phyloP scores from a whole-genome alignment of 78 protist species.

The Reticulomyxa filosa region DNA sequence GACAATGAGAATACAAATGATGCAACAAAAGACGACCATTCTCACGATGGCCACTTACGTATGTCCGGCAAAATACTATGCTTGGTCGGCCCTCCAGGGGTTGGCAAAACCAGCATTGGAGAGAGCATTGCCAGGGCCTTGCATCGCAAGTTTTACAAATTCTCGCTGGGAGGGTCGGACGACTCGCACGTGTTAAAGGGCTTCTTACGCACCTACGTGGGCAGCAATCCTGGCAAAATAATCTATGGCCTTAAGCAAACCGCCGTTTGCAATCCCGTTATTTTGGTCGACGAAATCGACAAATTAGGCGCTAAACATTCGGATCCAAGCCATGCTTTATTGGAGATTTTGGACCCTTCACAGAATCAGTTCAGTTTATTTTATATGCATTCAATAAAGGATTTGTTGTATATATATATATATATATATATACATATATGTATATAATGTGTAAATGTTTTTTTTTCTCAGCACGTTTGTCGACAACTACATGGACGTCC shows the following conservation, averaged over 20 bases:
- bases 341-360: conserved; percentile 83
- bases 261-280: conserved; percentile 61
- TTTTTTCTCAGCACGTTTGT: conserved; percentile 47
- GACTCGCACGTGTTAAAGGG: background rate
- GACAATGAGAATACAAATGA: no score
- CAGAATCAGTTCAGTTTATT: no score
- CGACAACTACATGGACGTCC: conserved; percentile 60
- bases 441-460: no score
- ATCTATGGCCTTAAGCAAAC: conserved; percentile 60
- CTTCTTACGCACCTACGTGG: conserved; percentile 60
- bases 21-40: no score
- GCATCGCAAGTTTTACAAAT: conserved; percentile 47
- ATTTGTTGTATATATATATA: no score
- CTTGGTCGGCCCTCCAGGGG: conserved; percentile 49
- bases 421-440: no score
- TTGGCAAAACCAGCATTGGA: conserved; percentile 77
- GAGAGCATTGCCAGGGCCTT: conserved; percentile 11
- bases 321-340: conserved; percentile 72
- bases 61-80: conserved; percentile 85
- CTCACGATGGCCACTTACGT: no score
- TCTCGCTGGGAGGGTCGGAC: conserved; percentile 63
- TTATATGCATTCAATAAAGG: no score
- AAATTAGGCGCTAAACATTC: conserved; percentile 35
- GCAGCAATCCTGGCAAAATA: conserved; percentile 81
- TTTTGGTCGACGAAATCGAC: conserved; percentile 74